Evolutionary conservation across 768 basidiomycete genomes (phyloP).

Genomic region (Pleurotus tuber-regium): DNA sequence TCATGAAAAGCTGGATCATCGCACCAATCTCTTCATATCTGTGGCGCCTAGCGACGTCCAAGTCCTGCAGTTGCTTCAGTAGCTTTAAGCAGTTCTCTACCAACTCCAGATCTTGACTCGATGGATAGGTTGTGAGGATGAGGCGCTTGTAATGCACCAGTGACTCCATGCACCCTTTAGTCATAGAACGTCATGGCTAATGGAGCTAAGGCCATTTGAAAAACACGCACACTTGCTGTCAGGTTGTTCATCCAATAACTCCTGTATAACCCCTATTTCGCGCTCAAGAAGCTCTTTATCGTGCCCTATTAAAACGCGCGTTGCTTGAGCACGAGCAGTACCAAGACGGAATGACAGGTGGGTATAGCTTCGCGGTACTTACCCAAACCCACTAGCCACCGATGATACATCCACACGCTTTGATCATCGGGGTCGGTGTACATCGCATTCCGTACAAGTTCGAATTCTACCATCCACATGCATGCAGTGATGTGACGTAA

Average conservation of each 20-base stretch:
- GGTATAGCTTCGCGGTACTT: conserved; percentile 16
- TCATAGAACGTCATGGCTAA: background rate
- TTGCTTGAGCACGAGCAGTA: background rate
- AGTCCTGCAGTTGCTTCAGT: conserved; percentile 48
- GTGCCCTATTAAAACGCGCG: too few relatives aligned
- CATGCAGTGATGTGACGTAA: background rate
- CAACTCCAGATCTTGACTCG: conserved; percentile 26
- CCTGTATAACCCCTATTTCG: conserved; percentile 79
- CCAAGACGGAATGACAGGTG: background rate
- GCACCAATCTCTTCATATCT: conserved; percentile 71
- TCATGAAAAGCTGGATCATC: conserved; percentile 16
- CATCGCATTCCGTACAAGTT: conserved; percentile 88
- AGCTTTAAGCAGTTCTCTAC: conserved; percentile 47
- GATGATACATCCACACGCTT: conserved; percentile 97
- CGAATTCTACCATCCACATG: conserved; percentile 64
- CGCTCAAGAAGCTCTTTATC: conserved; percentile 56
- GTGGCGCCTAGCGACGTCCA: conserved; percentile 64
- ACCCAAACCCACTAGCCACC: conserved; percentile 92
- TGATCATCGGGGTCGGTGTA: conserved; percentile 97
- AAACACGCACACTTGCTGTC: conserved; percentile 81
- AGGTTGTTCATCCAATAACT: conserved; percentile 84
- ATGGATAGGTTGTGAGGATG: conserved; percentile 49
- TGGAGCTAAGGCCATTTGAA: background rate
- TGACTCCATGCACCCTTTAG: conserved; percentile 90
- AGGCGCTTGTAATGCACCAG: conserved; percentile 80